Percentiles rank a stretch among this genome's conserved stretches.
Evolutionary conservation across 495 filamentous ascomycete genomes (phyloP).

Genomic region (Aspergillus carlsbadensis): DNA sequence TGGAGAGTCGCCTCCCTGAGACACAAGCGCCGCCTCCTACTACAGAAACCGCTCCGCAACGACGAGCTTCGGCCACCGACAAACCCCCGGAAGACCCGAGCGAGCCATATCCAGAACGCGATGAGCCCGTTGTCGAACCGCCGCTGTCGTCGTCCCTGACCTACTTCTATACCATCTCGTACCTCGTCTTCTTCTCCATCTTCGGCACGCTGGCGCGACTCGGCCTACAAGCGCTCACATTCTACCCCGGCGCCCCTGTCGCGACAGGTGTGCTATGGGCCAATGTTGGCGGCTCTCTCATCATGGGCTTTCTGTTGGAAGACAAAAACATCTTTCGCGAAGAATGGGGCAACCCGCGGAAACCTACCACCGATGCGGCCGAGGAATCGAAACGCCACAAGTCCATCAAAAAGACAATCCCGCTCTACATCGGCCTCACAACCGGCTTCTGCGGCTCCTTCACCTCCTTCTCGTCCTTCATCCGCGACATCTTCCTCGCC

Average conservation of each 20-base stretch:
- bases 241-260: constrained; percentile 75
- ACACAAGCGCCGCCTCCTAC: constrained; percentile 16
- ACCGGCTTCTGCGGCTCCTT: constrained; percentile 94
- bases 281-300: constrained; percentile 77
- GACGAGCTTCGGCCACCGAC: constrained; percentile 14
- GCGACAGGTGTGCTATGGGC: constrained; percentile 80
- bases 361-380: background rate
- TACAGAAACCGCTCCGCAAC: constrained; percentile 14
- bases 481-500: constrained; percentile 81
- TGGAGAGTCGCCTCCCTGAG: constrained; percentile 8
- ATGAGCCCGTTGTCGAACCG: constrained; percentile 7
- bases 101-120: constrained; percentile 10
- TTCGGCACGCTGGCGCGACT: constrained; percentile 83
- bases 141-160: constrained; percentile 58
- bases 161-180: constrained; percentile 72
- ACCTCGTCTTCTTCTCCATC: constrained; percentile 85
- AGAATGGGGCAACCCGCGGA: constrained; percentile 51
- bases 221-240: constrained; percentile 77
- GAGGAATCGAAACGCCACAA: constrained; percentile 48
- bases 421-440: constrained; percentile 86
- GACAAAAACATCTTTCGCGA: constrained; percentile 73
- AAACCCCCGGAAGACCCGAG: constrained; percentile 13
- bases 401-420: constrained; percentile 74
- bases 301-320: constrained; percentile 86
- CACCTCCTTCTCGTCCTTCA: constrained; percentile 89